These are phyloP conservation scores for Osmozyma mogii DNA, from an alignment of 805 yeast genomes.

Conservation along the genomic window DNA sequence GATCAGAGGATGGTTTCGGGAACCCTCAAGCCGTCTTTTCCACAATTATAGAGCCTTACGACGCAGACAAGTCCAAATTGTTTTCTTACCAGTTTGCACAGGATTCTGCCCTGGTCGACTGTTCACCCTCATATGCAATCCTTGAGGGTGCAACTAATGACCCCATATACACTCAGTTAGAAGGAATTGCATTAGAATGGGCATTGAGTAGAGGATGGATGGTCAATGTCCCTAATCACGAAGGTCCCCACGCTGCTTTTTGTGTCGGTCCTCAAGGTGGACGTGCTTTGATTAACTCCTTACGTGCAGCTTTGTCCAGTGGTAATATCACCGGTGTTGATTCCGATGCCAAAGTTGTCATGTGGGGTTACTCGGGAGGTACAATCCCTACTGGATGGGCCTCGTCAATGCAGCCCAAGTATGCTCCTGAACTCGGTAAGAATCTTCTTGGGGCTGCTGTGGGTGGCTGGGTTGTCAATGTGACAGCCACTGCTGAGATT, in stretches of 20 bases:
- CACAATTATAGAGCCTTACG: conserved; percentile 22
- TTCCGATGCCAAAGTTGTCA: conserved; percentile 13
- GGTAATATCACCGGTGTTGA: conserved; percentile 13
- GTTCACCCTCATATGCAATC: conserved; percentile 22
- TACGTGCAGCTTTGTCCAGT: conserved; percentile 19
- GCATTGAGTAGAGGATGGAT: conserved; percentile 22
- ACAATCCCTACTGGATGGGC: conserved; percentile 33
- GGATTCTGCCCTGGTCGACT: conserved; percentile 19
- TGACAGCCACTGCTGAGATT: conserved; percentile 19
- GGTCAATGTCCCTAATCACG: conserved; percentile 28
- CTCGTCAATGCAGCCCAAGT: conserved; percentile 25
- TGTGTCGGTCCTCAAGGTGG: conserved; percentile 27
- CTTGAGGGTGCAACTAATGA: conserved; percentile 1
- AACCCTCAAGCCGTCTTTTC: conserved; percentile 18
- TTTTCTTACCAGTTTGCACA: conserved; percentile 22
- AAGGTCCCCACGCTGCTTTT: conserved; percentile 25
- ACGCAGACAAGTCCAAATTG: conserved; percentile 19
- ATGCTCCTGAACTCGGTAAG: conserved; percentile 24
- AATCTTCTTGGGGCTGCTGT: conserved; percentile 24
- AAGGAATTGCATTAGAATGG: conserved; percentile 9
- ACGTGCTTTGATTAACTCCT: conserved; percentile 21
- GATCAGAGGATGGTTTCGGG: conserved; percentile 16
- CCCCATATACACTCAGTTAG: conserved; percentile 11
- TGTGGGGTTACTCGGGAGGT: conserved; percentile 37
- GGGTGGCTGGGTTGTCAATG: conserved; percentile 30